phyloP scores from a whole-genome alignment of 768 basidiomycete genomes.

The Tylopilus felleus region DNA sequence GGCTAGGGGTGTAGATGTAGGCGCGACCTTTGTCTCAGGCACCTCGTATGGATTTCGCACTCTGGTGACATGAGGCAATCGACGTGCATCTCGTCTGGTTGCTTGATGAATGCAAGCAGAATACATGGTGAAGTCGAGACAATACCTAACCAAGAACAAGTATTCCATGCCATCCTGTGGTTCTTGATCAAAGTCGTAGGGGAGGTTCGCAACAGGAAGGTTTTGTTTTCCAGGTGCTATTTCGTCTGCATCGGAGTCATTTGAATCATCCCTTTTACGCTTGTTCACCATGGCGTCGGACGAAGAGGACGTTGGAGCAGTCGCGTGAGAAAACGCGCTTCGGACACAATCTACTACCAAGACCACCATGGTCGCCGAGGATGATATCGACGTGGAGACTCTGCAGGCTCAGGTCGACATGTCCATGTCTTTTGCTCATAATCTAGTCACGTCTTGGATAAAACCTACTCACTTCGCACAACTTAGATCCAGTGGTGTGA shows the following conservation, averaged over 20 bases:
- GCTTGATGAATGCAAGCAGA: constrained; percentile 7
- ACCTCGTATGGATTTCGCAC: constrained; percentile 66
- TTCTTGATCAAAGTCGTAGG: constrained; percentile 59
- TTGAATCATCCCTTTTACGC: constrained; percentile 51
- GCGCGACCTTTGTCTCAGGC: constrained; percentile 27
- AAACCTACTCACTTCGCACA: constrained; percentile 47
- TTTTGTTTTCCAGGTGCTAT: constrained; percentile 63
- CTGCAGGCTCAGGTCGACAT: constrained; percentile 82
- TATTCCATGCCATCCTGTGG: constrained; percentile 77
- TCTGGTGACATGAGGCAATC: constrained; percentile 61
- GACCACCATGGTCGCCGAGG: constrained; percentile 36
- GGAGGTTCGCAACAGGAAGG: constrained; percentile 77
- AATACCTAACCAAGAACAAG: constrained; percentile 76
- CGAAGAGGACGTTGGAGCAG: background rate
- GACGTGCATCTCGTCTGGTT: constrained; percentile 65
- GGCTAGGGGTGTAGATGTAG: constrained; percentile 13
- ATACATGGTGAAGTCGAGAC: background rate
- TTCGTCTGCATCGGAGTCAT: constrained; percentile 60
- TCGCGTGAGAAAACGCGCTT: constrained; percentile 21
- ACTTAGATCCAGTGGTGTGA: constrained; percentile 26
- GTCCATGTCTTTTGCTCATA: constrained; percentile 72
- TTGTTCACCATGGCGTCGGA: constrained; percentile 36
- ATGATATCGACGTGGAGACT: constrained; percentile 60
- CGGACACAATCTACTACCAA: background rate
- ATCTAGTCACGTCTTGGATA: constrained; percentile 76